These are phyloP conservation scores for Trichoderma parareesei DNA, from an alignment of 495 filamentous ascomycete genomes.

Conservation along the genomic window DNA sequence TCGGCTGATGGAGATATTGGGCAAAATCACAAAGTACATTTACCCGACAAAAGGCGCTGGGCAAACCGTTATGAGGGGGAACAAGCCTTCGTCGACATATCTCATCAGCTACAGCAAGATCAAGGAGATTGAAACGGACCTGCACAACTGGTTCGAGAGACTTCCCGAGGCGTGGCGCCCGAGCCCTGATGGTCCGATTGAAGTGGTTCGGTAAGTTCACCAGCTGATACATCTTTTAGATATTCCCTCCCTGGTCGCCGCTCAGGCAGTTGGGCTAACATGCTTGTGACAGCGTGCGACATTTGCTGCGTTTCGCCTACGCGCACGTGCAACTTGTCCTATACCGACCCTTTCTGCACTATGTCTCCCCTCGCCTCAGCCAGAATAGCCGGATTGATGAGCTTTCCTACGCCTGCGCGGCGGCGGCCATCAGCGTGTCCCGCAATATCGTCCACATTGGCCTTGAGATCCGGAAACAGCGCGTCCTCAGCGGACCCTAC, in stretches of 20 bases:
- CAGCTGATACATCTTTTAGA: not conserved
- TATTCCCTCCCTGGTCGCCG: not conserved
- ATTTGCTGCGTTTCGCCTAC: conserved; percentile 78
- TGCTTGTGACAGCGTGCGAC: conserved; percentile 57
- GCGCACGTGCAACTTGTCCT: conserved; percentile 92
- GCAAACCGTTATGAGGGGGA: conserved; percentile 41
- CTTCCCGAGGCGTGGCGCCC: conserved; percentile 69
- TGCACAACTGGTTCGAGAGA: conserved; percentile 75
- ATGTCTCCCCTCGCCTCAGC: conserved; percentile 64
- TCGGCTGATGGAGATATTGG: conserved; percentile 63
- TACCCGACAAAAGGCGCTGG: conserved; percentile 77
- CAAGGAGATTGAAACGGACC: conserved; percentile 79
- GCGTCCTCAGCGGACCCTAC: conserved; percentile 78
- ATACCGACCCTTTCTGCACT: conserved; percentile 92
- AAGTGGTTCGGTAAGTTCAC: conserved; percentile 62
- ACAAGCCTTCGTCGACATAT: conserved; percentile 45
- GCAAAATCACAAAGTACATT: conserved; percentile 80
- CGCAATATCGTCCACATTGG: conserved; percentile 93
- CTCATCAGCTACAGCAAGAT: conserved; percentile 84
- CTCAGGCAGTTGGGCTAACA: conserved; percentile 14
- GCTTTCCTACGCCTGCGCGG: conserved; percentile 81
- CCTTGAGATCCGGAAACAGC: conserved; percentile 76
- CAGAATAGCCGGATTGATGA: conserved; percentile 67
- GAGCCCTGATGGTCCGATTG: conserved; percentile 61
- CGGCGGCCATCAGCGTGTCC: conserved; percentile 84